Evolutionary conservation across 768 basidiomycete genomes (phyloP).

Genomic region (Pulveroboletus ravenelii): DNA sequence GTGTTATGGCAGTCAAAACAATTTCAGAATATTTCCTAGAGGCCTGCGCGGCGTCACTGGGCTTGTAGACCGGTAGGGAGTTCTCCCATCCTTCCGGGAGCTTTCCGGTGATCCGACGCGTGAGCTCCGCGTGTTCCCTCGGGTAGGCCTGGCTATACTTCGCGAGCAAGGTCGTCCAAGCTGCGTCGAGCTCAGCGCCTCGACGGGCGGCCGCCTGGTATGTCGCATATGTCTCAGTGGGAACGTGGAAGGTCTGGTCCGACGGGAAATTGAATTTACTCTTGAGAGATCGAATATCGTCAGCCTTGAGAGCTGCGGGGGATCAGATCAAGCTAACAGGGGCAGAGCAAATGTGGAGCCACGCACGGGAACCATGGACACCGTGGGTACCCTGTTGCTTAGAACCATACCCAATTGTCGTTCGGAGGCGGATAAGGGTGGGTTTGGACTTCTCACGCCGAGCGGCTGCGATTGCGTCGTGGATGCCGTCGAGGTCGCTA

Average conservation of each 20-base stretch:
- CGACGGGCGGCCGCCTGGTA: constrained; percentile 66
- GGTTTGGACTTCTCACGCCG: constrained; percentile 77
- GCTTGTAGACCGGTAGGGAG: constrained; percentile 78
- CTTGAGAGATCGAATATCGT: constrained; percentile 83
- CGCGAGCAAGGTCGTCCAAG: constrained; percentile 69
- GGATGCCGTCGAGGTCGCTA: constrained; percentile 75
- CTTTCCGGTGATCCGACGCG: constrained; percentile 76
- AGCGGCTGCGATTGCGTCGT: constrained; percentile 73
- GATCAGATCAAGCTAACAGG: constrained; percentile 4
- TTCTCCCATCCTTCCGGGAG: constrained; percentile 88
- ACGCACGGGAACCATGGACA: constrained; percentile 89
- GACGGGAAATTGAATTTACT: constrained; percentile 78
- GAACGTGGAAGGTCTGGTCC: constrained; percentile 73
- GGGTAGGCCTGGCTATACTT: constrained; percentile 77
- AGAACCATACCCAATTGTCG: constrained; percentile 93
- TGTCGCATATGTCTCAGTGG: constrained; percentile 61
- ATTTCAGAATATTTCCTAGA: constrained; percentile 93
- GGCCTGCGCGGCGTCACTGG: constrained; percentile 78
- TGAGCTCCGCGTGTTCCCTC: constrained; percentile 78
- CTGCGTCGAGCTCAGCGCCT: constrained; percentile 66
- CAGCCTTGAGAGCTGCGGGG: constrained; percentile 76
- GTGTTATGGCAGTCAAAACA: constrained; percentile 69
- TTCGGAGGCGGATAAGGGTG: constrained; percentile 78
- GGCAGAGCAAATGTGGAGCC: background rate
- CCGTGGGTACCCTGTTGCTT: constrained; percentile 91